Evolutionary conservation across 306 rosid species (phyloP).

Genomic region (Abrus precatorius): DNA sequence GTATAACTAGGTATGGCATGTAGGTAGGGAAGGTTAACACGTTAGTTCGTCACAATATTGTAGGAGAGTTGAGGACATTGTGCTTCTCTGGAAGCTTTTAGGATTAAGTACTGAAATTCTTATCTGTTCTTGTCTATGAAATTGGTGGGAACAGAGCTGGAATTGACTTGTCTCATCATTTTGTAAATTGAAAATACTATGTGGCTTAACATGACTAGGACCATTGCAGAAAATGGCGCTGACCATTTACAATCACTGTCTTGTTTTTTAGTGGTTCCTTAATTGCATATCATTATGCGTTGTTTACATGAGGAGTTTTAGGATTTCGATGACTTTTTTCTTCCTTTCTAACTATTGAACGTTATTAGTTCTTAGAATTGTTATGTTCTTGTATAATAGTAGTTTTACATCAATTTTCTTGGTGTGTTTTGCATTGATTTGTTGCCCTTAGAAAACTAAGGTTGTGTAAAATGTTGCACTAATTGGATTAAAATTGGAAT

Average conservation of each 20-base stretch:
- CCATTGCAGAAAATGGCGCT: conserved; percentile 26
- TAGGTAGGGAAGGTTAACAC: conserved; percentile 53
- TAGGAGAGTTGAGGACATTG: conserved; percentile 40
- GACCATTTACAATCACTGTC: not conserved
- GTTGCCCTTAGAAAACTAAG: not conserved
- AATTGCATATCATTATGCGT: not conserved
- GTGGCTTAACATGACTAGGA: conserved; percentile 39
- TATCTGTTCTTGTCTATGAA: conserved; percentile 42
- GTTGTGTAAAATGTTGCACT: not conserved
- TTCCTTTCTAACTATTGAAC: not conserved
- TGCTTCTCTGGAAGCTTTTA: conserved; percentile 46
- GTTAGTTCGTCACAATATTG: conserved; percentile 44
- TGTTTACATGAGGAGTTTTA: not conserved
- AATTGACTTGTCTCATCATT: conserved; percentile 51
- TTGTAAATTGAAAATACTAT: conserved; percentile 62
- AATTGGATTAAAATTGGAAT: not conserved
- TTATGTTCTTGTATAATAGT: not conserved
- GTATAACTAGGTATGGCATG: conserved; percentile 75
- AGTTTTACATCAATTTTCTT: not conserved
- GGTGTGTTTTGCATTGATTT: not conserved
- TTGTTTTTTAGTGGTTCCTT: conserved; percentile 22
- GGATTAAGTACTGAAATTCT: conserved; percentile 50
- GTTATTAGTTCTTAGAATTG: not conserved
- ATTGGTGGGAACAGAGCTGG: conserved; percentile 52
- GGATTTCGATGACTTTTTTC: not conserved